phyloP scores from a whole-genome alignment of 495 filamentous ascomycete species.

The Amphirosellinia nigrospora region DNA sequence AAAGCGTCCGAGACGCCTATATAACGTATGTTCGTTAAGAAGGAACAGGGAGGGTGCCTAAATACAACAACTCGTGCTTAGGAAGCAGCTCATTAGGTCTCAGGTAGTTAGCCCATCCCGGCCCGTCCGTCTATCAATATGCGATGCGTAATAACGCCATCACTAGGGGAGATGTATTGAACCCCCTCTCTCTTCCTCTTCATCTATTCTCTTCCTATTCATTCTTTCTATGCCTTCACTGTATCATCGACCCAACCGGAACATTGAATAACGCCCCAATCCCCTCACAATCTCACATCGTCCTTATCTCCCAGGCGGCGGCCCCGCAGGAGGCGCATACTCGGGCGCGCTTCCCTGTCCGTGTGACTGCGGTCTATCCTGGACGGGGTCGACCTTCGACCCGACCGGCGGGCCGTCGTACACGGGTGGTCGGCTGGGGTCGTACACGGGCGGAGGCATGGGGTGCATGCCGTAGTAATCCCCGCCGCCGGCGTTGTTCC shows the following conservation, averaged over 20 bases:
- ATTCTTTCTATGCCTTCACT: neutral
- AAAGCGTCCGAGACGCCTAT: neutral
- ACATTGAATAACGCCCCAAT: neutral
- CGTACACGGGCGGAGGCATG: conserved; percentile 63
- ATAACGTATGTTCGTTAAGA: neutral
- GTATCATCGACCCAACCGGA: neutral
- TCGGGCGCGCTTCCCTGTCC: conserved; percentile 37
- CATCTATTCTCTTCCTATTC: no score
- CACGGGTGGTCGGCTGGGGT: conserved; percentile 56
- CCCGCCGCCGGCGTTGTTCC: neutral
- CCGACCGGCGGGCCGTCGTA: conserved; percentile 60
- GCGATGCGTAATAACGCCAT: neutral
- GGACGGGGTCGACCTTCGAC: conserved; percentile 64
- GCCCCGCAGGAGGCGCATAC: conserved; percentile 52
- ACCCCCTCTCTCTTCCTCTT: no score
- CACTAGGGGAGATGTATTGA: no score
- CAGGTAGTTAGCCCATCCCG: neutral
- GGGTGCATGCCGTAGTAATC: conserved; percentile 61
- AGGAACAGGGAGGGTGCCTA: neutral
- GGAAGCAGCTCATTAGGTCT: neutral
- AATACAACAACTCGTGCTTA: neutral
- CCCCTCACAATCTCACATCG: neutral
- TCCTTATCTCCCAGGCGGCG: conserved; percentile 41
- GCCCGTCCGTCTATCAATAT: neutral
- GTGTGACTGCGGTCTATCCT: conserved; percentile 44